Evolutionary conservation across 1,284 basidiomycete genomes (phyloP), one percentile per base, ranked within the genome.

Genomic region (Melampsora americana): DNA sequence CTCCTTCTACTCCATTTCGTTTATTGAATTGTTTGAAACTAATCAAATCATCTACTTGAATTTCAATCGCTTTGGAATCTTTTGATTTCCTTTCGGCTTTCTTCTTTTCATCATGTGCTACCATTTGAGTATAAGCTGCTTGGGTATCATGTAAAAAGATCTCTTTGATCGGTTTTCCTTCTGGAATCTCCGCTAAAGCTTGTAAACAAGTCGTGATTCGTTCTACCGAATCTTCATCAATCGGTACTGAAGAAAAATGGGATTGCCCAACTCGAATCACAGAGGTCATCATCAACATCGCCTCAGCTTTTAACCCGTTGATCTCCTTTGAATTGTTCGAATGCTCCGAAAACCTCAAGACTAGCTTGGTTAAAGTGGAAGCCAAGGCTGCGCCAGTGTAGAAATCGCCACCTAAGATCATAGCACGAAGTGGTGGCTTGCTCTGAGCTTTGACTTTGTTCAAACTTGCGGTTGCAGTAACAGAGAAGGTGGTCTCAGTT

Each of bases 231-330:
- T 99, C 96, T 83, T 99, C 96, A 85, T 99, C 96, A 79, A 99
- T 99, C 18, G 92, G 91, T 1, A 91, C 90, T 0, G 91, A 89
- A 56, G 91, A 92, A 80, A 96, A 96, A 83, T 95, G 95, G 77
- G 92, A 95, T 85, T 98, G 95, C 56, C 96, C 96, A 66, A 98
- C 93, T 66, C 95, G 92, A 80, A 99, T 92, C 81, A 96, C 87
- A 20, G 93, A 96, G 1, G 93, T 91, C 95, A 99, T 98, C 82
- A 99, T 94, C 77, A 99, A 87, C 92, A 99, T 98, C 2, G 93
- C 90, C 44, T 99, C 95, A 23, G 95, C 95, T 35, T 91, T 88
- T 12, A 98, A 84, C 11, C 87, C 85, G 80, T 95, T 94, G 68
- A 88, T 86, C 48, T 87, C 86, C 69, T 85, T 84, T 23, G 83